These are phyloP conservation scores for Arthrobotrys conoides DNA, from an alignment of 2,329 filamentous ascomycete genomes.

Conservation along the genomic window DNA sequence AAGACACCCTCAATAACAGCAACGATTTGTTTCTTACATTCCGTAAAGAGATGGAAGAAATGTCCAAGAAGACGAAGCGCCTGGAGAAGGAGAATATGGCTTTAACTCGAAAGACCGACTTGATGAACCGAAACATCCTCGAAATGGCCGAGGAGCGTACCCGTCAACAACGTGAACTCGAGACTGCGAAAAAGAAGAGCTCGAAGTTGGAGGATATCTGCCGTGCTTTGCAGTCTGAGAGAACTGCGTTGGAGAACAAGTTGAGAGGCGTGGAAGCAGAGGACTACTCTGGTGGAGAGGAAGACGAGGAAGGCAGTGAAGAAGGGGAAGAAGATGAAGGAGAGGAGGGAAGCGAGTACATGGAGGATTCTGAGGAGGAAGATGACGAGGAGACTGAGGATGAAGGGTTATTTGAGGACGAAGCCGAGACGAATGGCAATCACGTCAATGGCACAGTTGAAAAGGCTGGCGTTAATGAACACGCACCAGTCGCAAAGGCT, in stretches of 20 bases:
- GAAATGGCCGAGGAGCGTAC: constrained; percentile 96
- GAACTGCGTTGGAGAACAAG: constrained; percentile 80
- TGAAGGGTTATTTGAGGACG: constrained; percentile 75
- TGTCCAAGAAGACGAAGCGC: constrained; percentile 98
- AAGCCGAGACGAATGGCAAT: constrained; percentile 75
- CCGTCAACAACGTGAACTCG: constrained; percentile 80
- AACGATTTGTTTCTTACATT: constrained; percentile 98
- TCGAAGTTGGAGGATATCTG: constrained; percentile 94
- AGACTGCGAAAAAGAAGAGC: constrained; percentile 85
- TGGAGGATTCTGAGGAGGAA: constrained; percentile 75
- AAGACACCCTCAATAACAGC: constrained; percentile 98
- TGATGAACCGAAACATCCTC: constrained; percentile 93
- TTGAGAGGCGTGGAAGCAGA: constrained; percentile 72
- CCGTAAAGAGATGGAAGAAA: constrained; percentile 99
- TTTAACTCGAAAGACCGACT: constrained; percentile 91
- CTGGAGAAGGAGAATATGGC: constrained; percentile 96
- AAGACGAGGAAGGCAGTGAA: constrained; percentile 74
- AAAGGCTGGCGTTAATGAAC: constrained; percentile 25
- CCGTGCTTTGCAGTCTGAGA: constrained; percentile 95
- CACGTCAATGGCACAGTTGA: constrained; percentile 50
- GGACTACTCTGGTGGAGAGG: constrained; percentile 70
- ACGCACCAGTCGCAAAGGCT: constrained; percentile 34
- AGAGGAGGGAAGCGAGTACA: constrained; percentile 66
- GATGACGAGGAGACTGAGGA: constrained; percentile 76
- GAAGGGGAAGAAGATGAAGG: constrained; percentile 71